Evolutionary conservation across 192 early-diverging fungal genomes (phyloP), one percentile per base, ranked within the genome.

Genomic region (Umbelopsis sp.): DNA sequence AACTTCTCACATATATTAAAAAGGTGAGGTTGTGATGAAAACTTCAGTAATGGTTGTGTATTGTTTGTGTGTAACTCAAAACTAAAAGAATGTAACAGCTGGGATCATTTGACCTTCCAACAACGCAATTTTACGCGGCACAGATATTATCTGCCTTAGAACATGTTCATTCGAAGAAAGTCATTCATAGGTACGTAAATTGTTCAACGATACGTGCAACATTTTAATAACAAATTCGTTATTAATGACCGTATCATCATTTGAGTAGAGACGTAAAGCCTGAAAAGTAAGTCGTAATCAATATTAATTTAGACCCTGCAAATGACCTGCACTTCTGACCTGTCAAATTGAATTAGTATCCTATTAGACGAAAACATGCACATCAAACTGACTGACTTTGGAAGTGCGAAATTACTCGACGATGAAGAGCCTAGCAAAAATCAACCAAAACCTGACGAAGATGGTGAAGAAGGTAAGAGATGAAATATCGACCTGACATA

Each of bases 321-420:
- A 21, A 54, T 38, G 47, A 11, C 38, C 50, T 11, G 32, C 71
- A 54, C 6, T 22, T 34, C 29, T 44, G 65, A 25, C 38, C 8
- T 66, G 11, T 70, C 10, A 17, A 59, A 52, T 45, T 38, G 34
- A 0, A 54, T 79, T 87, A 95, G 87, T 71, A 94, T 98, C 49
- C 78, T 99, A 45, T 82, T 99, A 43, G 94, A 91, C 74, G 83
- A 90, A 25, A 83, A 94, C 53, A 92, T 94, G 90, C 95, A 99
- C 75, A 93, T 99, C 59, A 93, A 96, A 73, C 78, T 98, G 20
- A 95, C 96, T 0, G 97, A 99, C 79, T 99, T 99, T 87, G 97
- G 97, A 47, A 93, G 94, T 1, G 97, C 96, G 32, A 95, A 95
- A 78, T 84, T 94, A 21, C 71, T 91, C 16, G 75, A 80, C n/a